A percentile compares a stretch with the other conserved stretches of the same genome.
Conservation (phyloP, 169 alveolate genomes). For the Plasmodium fragile region DNA sequence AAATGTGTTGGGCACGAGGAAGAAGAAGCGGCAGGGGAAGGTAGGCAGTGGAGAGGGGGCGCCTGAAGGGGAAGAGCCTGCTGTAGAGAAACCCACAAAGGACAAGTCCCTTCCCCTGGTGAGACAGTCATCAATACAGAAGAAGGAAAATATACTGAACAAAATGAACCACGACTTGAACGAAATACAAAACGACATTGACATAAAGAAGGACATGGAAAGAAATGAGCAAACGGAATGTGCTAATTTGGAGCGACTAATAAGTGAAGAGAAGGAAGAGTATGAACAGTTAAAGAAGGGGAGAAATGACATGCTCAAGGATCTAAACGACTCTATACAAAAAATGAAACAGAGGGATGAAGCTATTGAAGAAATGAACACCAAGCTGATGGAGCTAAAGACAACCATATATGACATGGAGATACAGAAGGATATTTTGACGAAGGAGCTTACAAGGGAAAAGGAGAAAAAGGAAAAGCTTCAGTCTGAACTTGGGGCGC, state of each 20-base stretch:
- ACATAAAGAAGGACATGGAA: constrained; percentile 16
- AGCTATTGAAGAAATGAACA: constrained; percentile 54
- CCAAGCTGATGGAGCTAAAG: constrained; percentile 22
- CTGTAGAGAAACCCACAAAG: neutral
- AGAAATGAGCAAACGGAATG: constrained; percentile 18
- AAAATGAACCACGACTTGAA: constrained; percentile 58
- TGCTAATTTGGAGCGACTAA: constrained; percentile 13
- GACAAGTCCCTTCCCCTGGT: no score
- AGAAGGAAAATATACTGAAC: constrained; percentile 28
- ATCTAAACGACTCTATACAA: constrained; percentile 22
- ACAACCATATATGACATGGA: constrained; percentile 14
- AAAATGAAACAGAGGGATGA: constrained; percentile 66
- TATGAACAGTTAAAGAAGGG: neutral
- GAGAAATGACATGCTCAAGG: constrained; percentile 13
- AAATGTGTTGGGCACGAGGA: neutral
- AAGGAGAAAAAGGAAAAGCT: constrained; percentile 51
- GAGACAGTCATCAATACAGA: neutral
- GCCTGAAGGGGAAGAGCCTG: neutral
- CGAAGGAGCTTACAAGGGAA: constrained; percentile 11
- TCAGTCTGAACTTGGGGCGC: constrained; percentile 4
- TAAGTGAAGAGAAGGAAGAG: constrained; percentile 31
- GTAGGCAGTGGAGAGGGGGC: neutral
- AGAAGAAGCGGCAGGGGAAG: neutral
- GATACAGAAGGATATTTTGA: constrained; percentile 8
- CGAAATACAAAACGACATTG: constrained; percentile 15